phyloP scores from a whole-genome alignment of 192 early-diverging fungal species.

The Podochytrium sp. region DNA sequence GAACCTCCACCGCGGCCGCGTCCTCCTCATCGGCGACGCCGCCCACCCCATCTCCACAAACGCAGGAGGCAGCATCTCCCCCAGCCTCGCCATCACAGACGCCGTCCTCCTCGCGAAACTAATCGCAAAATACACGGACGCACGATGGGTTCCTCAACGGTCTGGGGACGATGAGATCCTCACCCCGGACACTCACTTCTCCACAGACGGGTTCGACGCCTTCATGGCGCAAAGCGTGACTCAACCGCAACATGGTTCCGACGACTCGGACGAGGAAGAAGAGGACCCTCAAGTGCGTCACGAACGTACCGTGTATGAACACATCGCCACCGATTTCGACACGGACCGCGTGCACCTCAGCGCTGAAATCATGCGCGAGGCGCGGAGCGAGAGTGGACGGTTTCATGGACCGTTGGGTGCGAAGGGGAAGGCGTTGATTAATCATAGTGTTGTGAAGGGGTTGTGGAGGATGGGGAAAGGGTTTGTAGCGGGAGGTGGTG shows the following conservation, averaged over 20 bases:
- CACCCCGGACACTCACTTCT: not conserved
- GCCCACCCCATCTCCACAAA: conserved; percentile 54
- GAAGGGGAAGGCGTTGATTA: conserved; percentile 38
- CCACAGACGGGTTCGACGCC: not conserved
- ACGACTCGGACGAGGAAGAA: conserved; percentile 11
- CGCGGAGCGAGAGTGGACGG: conserved; percentile 48
- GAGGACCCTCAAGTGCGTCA: conserved; percentile 9
- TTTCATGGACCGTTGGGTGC: conserved; percentile 30
- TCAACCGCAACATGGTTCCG: not conserved
- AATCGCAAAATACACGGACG: conserved; percentile 42
- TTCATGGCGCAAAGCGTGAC: not conserved
- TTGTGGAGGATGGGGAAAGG: conserved; percentile 41
- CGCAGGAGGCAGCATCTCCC: conserved; percentile 50
- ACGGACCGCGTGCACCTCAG: conserved; percentile 27
- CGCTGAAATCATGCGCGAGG: conserved; percentile 42
- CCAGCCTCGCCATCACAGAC: conserved; percentile 51
- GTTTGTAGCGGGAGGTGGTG: conserved; percentile 34
- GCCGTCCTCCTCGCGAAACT: conserved; percentile 52
- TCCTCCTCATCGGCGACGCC: conserved; percentile 57
- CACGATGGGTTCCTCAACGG: conserved; percentile 11
- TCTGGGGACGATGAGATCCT: not conserved
- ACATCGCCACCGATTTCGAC: conserved; percentile 42
- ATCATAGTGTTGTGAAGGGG: conserved; percentile 24
- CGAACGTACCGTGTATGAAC: conserved; percentile 30
- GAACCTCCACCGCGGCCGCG: conserved; percentile 56